phyloP scores from a whole-genome alignment of 345 rosid genomes.

The Sisymbrium altissimum region DNA sequence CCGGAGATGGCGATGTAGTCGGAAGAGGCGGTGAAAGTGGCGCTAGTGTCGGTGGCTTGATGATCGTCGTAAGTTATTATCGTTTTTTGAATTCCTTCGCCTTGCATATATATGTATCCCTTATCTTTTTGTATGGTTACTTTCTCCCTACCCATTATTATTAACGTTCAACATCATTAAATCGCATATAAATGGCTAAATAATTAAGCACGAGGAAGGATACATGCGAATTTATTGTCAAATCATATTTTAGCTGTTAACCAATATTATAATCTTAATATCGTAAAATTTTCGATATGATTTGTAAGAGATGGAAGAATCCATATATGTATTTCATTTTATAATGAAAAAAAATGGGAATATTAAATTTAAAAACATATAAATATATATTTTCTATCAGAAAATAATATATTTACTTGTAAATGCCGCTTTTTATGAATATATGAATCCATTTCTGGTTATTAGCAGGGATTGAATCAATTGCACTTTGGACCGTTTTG shows the following conservation, averaged over 20 bases:
- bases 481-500: slow-evolving; percentile 4
- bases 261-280: background rate
- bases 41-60: background rate
- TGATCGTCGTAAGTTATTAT: background rate
- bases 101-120: background rate
- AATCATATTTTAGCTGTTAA: too few species aligned
- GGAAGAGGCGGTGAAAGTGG: background rate
- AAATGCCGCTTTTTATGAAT: background rate
- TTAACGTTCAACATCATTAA: too few species aligned
- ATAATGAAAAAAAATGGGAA: too few species aligned
- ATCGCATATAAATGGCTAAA: too few species aligned
- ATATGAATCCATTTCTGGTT: slow-evolving; percentile 6
- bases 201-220: too few species aligned
- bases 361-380: background rate
- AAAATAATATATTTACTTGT: background rate
- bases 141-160: background rate
- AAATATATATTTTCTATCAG: too few species aligned
- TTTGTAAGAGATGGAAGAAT: too few species aligned
- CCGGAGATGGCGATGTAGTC: background rate
- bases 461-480: background rate
- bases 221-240: too few species aligned
- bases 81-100: background rate
- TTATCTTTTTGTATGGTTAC: background rate
- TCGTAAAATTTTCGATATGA: too few species aligned
- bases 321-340: too few species aligned